phyloP scores from a whole-genome alignment of 192 early-diverging fungal genomes.

The Borealophlyctis nickersoniae region DNA sequence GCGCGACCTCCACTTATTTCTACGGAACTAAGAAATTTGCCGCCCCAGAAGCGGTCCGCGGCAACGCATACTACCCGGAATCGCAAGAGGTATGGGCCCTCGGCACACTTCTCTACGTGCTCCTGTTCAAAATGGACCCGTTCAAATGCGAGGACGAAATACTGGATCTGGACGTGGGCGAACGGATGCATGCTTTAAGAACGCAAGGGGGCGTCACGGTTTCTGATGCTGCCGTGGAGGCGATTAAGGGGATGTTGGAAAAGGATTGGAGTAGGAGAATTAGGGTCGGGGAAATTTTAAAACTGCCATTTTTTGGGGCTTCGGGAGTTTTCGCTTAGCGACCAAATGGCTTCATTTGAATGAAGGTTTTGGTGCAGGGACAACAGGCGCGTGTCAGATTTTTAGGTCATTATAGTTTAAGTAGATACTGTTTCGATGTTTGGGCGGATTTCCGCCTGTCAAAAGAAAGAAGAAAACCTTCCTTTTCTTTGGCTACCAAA shows the following conservation, averaged over 20 bases:
- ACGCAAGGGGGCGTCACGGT: constrained; percentile 13
- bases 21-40: constrained; percentile 60
- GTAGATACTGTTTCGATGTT: no score
- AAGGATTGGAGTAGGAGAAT: constrained; percentile 35
- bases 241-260: constrained; percentile 38
- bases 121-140: constrained; percentile 56
- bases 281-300: constrained; percentile 23
- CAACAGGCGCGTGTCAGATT: no score
- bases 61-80: constrained; percentile 39
- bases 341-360: background rate
- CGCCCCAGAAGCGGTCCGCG: constrained; percentile 46
- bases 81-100: constrained; percentile 57
- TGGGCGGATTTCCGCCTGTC: no score
- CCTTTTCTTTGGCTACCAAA: no score
- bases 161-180: constrained; percentile 35
- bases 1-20: constrained; percentile 35
- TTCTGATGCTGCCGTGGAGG: constrained; percentile 34
- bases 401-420: no score
- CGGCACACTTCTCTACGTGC: constrained; percentile 53
- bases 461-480: no score
- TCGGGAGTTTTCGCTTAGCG: background rate
- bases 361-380: background rate
- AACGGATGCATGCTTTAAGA: constrained; percentile 30
- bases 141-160: constrained; percentile 51
- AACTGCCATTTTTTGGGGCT: constrained; percentile 9